These are phyloP conservation scores for Ophiognomonia clavigignenti-juglandacearum DNA, from an alignment of 2,329 filamentous ascomycete genomes.

Conservation along the genomic window DNA sequence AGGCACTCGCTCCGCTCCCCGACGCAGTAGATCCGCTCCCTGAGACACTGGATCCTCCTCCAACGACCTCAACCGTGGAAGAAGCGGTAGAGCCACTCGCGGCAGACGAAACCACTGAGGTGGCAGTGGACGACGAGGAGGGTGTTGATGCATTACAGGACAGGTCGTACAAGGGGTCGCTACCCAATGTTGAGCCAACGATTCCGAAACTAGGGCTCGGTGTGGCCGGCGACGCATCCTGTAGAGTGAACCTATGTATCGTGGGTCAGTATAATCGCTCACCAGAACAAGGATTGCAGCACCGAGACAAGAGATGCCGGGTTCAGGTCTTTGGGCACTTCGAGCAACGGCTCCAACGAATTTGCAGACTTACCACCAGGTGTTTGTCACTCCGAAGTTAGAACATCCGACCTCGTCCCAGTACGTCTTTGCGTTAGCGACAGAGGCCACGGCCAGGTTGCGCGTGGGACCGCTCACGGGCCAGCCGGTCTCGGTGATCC, in stretches of 20 bases:
- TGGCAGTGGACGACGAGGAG: constrained; percentile 6
- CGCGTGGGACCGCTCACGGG: constrained; percentile 11
- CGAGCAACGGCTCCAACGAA: too few species aligned
- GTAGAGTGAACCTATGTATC: constrained; percentile 52
- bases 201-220: constrained; percentile 69
- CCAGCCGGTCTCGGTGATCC: constrained; percentile 17
- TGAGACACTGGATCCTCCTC: too few species aligned
- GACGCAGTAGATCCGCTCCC: background rate
- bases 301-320: too few species aligned
- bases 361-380: constrained; percentile 60
- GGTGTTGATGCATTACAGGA: constrained; percentile 44
- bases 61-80: background rate
- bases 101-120: background rate
- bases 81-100: constrained; percentile 4
- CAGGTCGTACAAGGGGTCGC: constrained; percentile 58
- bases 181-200: constrained; percentile 48
- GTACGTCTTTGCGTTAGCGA: constrained; percentile 65
- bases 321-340: too few species aligned
- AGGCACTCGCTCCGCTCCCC: too few species aligned
- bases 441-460: constrained; percentile 9
- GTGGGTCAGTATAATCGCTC: too few species aligned
- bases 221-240: constrained; percentile 58
- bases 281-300: too few species aligned
- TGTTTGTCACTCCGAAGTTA: constrained; percentile 58
- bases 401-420: constrained; percentile 76